phyloP scores from a whole-genome alignment of 208 protist species.

The Kentomonas sorsogonicus region DNA sequence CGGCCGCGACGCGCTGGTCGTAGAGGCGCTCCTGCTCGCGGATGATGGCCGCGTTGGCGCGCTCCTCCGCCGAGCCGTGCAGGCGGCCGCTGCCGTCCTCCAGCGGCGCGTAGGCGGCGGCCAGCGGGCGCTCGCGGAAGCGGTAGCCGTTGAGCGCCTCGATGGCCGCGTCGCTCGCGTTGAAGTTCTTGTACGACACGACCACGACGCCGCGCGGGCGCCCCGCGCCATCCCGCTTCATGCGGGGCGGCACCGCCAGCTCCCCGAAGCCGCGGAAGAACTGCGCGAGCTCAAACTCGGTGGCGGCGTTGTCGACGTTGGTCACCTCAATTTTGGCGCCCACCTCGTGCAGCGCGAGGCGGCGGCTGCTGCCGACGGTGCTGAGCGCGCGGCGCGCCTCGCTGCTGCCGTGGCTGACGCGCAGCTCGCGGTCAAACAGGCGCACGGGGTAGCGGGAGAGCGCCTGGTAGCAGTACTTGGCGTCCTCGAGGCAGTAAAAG shows the following conservation, averaged over 20 bases:
- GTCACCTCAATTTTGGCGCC: slow-evolving; percentile 79
- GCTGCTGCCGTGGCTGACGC: slow-evolving; percentile 55
- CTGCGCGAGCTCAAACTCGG: slow-evolving; percentile 70
- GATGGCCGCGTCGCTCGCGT: slow-evolving; percentile 60
- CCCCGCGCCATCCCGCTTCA: slow-evolving; percentile 69
- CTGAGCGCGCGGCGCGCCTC: slow-evolving; percentile 29
- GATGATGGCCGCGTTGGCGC: slow-evolving; percentile 67
- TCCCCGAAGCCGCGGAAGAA: slow-evolving; percentile 79
- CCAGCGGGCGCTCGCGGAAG: slow-evolving; percentile 61
- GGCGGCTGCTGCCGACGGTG: slow-evolving; percentile 10
- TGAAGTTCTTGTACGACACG: slow-evolving; percentile 77
- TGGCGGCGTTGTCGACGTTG: slow-evolving; percentile 58
- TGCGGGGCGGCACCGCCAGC: slow-evolving; percentile 80
- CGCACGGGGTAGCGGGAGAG: slow-evolving; percentile 52
- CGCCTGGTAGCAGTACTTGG: slow-evolving; percentile 86
- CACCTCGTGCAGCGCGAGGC: slow-evolving; percentile 62
- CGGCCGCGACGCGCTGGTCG: slow-evolving; percentile 42
- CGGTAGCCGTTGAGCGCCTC: slow-evolving; percentile 62
- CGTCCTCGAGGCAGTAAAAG: slow-evolving; percentile 70
- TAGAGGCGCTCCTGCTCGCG: slow-evolving; percentile 66
- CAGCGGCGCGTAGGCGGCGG: slow-evolving; percentile 73
- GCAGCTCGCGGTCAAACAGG: slow-evolving; percentile 68
- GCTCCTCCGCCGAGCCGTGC: slow-evolving; percentile 71
- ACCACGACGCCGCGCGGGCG: slow-evolving; percentile 71
- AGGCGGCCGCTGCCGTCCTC: slow-evolving; percentile 75